Base-by-base conservation (phyloP, 1,139 yeast species). In the Saccharomyces hybrid region DNA sequence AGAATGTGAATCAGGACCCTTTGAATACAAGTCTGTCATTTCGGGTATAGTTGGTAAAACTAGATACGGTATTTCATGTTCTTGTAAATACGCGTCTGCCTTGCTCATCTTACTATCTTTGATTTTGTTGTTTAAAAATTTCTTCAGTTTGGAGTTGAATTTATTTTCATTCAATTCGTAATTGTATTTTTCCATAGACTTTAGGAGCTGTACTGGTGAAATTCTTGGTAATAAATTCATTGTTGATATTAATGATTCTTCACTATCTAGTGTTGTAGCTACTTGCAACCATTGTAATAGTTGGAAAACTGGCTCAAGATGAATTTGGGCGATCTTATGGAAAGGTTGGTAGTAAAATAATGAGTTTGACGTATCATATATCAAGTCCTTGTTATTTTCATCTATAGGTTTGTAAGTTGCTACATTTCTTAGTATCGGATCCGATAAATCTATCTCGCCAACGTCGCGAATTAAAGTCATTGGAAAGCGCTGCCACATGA, bases 261-360 rank as follows among this genome's bases (percentile, higher is more conserved):
- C 83, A 57, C 79, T 80, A 19, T 71, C 72, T 48, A 84, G 68
- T 41, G 81, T 77, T 0, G 96, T 82, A 71, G 90, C 81, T 52
- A 93, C 86, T 68, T 93, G 98, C 52, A 91, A 73, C 90, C 96
- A 91, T 69, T 93, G 97, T 56, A 93, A 73, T 34, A 93, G 71
- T 68, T 91, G 95, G 54, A 86, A 81, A 1, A 88, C 75, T 1
- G 97, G 91, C 55, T 80, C 81, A 55, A 90, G 75, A 59, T 88
- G 90, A 29, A 73, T 72, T 51, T 81, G 82, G 9, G 95, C 84
- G 42, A 88, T 78, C 55, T 75, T 75, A 63, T 74, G 82, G 52
- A 84, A 73, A 0, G 85, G 73, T 57, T 79, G 80, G 63, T 82
- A 82, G 64, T 78, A 81, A 60, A 82, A 83, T 8, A 72, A 59